Evolutionary conservation across 2,329 filamentous ascomycete species (phyloP).

Genomic region (Aspergillus latus): DNA sequence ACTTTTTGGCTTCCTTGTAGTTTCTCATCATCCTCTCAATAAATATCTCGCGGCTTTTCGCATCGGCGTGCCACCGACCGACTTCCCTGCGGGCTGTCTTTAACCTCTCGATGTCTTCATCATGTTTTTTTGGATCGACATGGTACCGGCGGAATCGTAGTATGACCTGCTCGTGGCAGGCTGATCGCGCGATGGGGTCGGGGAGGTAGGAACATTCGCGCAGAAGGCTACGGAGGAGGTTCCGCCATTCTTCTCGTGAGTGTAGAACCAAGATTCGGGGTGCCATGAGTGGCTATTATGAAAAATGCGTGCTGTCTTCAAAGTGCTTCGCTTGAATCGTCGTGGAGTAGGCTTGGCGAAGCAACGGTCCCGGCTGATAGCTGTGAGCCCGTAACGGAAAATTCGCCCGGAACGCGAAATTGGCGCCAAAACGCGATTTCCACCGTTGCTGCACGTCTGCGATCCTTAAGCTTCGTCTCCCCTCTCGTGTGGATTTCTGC

Average conservation of each 20-base stretch:
- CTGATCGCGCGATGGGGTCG: slow-evolving; percentile 54
- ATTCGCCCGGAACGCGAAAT: slow-evolving; percentile 18
- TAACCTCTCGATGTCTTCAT: not conserved
- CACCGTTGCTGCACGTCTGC: not conserved
- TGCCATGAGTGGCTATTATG: not conserved
- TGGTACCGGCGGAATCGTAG: slow-evolving; percentile 49
- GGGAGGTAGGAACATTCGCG: slow-evolving; percentile 62
- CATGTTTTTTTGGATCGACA: slow-evolving; percentile 9
- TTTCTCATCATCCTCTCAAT: slow-evolving; percentile 17
- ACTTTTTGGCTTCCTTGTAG: slow-evolving; percentile 33
- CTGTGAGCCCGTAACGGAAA: slow-evolving; percentile 20
- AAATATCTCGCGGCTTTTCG: slow-evolving; percentile 15
- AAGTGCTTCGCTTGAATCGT: not conserved
- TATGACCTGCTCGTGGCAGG: slow-evolving; percentile 51
- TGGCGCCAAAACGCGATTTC: slow-evolving; percentile 27
- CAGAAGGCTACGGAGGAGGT: slow-evolving; percentile 57
- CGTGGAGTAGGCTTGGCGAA: not conserved
- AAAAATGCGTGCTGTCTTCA: not conserved
- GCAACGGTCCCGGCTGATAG: not conserved
- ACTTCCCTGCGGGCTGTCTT: not conserved
- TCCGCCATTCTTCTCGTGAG: slow-evolving; percentile 35
- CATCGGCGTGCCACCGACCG: not conserved
- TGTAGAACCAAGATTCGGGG: not conserved
- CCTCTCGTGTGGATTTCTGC: slow-evolving; percentile 10
- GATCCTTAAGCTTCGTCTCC: slow-evolving; percentile 10